phyloP scores from a whole-genome alignment of 208 protist genomes.

The Tetramitus jugosus region DNA sequence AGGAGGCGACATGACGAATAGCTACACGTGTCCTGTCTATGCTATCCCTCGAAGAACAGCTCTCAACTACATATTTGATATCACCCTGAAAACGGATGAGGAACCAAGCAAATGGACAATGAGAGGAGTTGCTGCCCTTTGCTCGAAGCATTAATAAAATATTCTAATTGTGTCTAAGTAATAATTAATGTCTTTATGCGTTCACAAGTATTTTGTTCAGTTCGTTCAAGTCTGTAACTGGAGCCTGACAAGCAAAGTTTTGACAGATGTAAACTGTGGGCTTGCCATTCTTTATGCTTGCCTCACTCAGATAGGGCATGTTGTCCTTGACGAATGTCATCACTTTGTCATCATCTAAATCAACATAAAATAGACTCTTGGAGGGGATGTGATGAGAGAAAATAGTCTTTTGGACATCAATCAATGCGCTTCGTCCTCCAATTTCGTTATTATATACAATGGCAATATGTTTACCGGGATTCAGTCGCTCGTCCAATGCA shows the following conservation, averaged over 20 bases:
- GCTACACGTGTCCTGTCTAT: constrained; percentile 69
- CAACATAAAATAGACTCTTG: background rate
- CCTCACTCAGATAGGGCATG: background rate
- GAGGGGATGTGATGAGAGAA: background rate
- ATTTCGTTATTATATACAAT: background rate
- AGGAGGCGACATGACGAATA: background rate
- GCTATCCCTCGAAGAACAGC: constrained; percentile 48
- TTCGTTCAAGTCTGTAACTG: background rate
- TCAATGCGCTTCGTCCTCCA: background rate
- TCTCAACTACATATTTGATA: constrained; percentile 59
- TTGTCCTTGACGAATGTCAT: background rate
- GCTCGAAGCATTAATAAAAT: constrained; percentile 19
- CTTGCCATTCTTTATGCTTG: background rate
- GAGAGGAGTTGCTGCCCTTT: constrained; percentile 46
- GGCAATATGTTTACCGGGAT: background rate
- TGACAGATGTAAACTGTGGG: background rate
- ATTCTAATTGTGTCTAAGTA: too few relatives aligned
- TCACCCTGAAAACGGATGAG: constrained; percentile 45
- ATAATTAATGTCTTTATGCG: too few relatives aligned
- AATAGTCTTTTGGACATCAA: background rate
- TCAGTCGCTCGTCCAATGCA: background rate
- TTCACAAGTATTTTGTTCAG: background rate
- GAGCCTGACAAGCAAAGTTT: constrained; percentile 3
- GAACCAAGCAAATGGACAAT: constrained; percentile 48
- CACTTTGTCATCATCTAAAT: background rate